Percentiles rank a stretch among this genome's conserved stretches.
These are phyloP conservation scores for Aspergillus conjunctus DNA, from an alignment of 495 filamentous ascomycete genomes.

Conservation along the genomic window DNA sequence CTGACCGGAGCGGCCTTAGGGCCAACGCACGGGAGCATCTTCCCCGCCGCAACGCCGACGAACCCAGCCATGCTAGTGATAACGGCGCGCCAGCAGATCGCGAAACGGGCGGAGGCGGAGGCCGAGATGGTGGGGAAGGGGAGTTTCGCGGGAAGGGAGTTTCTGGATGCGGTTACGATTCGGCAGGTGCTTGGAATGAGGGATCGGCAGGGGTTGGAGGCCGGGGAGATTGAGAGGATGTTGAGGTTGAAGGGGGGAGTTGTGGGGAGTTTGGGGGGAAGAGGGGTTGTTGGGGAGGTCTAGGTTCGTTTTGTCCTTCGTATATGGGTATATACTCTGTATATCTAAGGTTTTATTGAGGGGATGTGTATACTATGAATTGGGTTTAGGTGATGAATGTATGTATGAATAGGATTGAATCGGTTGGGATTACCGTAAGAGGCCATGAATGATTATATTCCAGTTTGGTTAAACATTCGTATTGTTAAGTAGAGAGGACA, in stretches of 20 bases:
- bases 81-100: constrained; percentile 44
- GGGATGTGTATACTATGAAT: not conserved
- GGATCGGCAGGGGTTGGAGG: constrained; percentile 53
- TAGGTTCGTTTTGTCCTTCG: not conserved
- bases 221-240: constrained; percentile 58
- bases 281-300: constrained; percentile 45
- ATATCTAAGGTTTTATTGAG: too few relatives aligned
- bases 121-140: constrained; percentile 45
- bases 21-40: constrained; percentile 34
- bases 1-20: constrained; percentile 10
- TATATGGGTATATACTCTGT: too few relatives aligned
- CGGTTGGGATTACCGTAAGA: too few relatives aligned
- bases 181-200: constrained; percentile 62
- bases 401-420: too few relatives aligned
- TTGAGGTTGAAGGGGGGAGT: constrained; percentile 61
- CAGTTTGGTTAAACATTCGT: not conserved
- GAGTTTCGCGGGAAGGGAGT: constrained; percentile 50
- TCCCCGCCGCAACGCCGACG: constrained; percentile 43
- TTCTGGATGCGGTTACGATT: constrained; percentile 63
- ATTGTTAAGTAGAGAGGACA: too few relatives aligned
- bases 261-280: constrained; percentile 55
- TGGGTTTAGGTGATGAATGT: not conserved
- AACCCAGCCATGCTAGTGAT: constrained; percentile 58
- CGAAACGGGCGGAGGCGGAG: constrained; percentile 55
- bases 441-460: too few relatives aligned